Evolutionary conservation across 2,329 filamentous ascomycete genomes (phyloP), one percentile per base, ranked within the genome.

Genomic region (Botryotinia globosa): DNA sequence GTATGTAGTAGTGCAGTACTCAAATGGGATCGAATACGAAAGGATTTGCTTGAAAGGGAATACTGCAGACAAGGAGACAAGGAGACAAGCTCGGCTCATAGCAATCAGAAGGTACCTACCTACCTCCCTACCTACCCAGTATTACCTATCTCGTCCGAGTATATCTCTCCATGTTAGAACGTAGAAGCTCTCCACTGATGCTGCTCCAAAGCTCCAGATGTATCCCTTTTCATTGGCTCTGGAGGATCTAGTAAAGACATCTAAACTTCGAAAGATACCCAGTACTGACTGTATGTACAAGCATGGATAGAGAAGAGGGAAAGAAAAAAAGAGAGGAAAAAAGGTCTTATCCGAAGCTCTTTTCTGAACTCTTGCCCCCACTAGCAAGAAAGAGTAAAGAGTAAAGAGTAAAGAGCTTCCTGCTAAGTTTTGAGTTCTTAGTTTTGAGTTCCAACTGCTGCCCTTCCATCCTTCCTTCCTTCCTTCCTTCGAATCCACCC

Each of bases 331-430:
- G 37, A 22, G 44, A 51, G 20, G 14, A 51, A 66, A 51, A 68
- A 68, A 68, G 65, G 48, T 68, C 45, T 44, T 56, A 42, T 68
- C 48, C 29, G 44, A 66, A 34, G 42, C 63, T 66, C 48, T 68
- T 32, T 32, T 39, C 63, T 66, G 20, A 45, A 66, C 45, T 66
- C 63, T 66, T 12, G 51, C 63, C 63, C 61, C 63, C 63, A 66
- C 63, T 66, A 54, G 44, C n/a, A 14, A 20, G 42, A 42, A 18
- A 62, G 58, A 51, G 48, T 7, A 48, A 48, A 48, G 45, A 51
- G 45, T 22, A 42, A 18, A 14, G 39, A 39, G 37, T 2, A 39
- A 39, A 14, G 59, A n/a, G 48, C 48, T 51, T n/a, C 48, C 25
- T 51, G 29, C n/a, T 54, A 29, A 16, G 37, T 37, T 37, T 37